These are phyloP conservation scores for Xylaria palmicola DNA, from an alignment of 495 filamentous ascomycete genomes.

Conservation along the genomic window DNA sequence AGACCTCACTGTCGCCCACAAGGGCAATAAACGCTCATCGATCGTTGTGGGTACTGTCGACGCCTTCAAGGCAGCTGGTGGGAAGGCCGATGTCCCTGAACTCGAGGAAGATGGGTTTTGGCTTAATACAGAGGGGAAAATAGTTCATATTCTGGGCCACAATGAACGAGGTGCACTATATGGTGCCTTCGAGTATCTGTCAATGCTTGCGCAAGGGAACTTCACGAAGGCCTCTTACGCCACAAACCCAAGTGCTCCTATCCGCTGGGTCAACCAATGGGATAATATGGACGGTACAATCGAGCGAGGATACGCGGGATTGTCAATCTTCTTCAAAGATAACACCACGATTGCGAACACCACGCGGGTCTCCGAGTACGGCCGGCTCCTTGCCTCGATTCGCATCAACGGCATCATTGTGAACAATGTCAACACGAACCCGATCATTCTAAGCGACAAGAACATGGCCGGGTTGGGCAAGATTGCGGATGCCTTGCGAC, in stretches of 20 bases:
- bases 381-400: slow-evolving; percentile 66
- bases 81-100: slow-evolving; percentile 34
- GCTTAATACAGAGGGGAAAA: slow-evolving; percentile 46
- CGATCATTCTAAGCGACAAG: slow-evolving; percentile 48
- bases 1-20: slow-evolving; percentile 33
- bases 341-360: slow-evolving; percentile 56
- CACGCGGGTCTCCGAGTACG: slow-evolving; percentile 60
- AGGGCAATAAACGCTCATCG: slow-evolving; percentile 16
- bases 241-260: slow-evolving; percentile 59
- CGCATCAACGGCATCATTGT: slow-evolving; percentile 64
- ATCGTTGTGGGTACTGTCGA: slow-evolving; percentile 59
- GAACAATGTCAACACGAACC: slow-evolving; percentile 75
- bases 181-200: slow-evolving; percentile 68
- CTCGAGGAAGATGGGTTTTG: slow-evolving; percentile 65
- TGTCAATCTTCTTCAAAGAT: slow-evolving; percentile 66
- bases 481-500: slow-evolving; percentile 63
- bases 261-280: slow-evolving; percentile 74
- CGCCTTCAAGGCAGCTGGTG: slow-evolving; percentile 46
- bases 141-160: slow-evolving; percentile 61
- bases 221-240: slow-evolving; percentile 52
- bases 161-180: slow-evolving; percentile 69
- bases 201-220: slow-evolving; percentile 61
- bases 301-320: slow-evolving; percentile 67
- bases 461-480: slow-evolving; percentile 62
- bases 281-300: slow-evolving; percentile 71